Conservation (phyloP, 1,284 basidiomycete species). For the Irpex sp. region DNA sequence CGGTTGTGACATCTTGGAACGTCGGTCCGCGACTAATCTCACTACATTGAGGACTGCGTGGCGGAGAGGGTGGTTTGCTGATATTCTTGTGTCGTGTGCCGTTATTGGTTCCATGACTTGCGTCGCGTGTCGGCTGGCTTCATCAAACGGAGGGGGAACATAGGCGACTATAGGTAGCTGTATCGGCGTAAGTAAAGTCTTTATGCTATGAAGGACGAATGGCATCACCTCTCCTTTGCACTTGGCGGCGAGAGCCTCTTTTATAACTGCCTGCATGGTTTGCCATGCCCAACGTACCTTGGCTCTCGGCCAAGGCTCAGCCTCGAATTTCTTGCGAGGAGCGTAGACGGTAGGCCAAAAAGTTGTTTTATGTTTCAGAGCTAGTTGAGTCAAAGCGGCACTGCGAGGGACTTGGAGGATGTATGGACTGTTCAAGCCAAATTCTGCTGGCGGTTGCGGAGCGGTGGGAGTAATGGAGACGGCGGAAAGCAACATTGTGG, state of each 20-base stretch:
- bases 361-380: constrained; percentile 62
- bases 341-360: constrained; percentile 84
- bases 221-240: constrained; percentile 52
- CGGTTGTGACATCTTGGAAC: constrained; percentile 22
- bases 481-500: constrained; percentile 51
- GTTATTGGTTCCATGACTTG: constrained; percentile 43
- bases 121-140: constrained; percentile 26
- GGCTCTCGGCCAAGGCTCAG: constrained; percentile 63
- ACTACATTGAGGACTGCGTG: constrained; percentile 83
- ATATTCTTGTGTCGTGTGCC: constrained; percentile 67
- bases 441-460: constrained; percentile 26
- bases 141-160: constrained; percentile 60
- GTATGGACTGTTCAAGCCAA: constrained; percentile 46
- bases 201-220: background rate
- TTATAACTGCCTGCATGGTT: constrained; percentile 55
- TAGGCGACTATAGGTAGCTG: constrained; percentile 78
- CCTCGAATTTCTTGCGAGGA: constrained; percentile 68
- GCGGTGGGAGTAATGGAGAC: constrained; percentile 22
- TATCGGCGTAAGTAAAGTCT: background rate
- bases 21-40: constrained; percentile 60
- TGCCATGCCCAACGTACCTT: constrained; percentile 70
- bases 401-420: constrained; percentile 62
- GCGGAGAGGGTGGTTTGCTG: constrained; percentile 71
- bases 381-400: constrained; percentile 67
- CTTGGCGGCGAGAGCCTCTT: constrained; percentile 46